These are phyloP conservation scores for Crataegus laevigata DNA, from an alignment of 306 rosid genomes.

Conservation along the genomic window DNA sequence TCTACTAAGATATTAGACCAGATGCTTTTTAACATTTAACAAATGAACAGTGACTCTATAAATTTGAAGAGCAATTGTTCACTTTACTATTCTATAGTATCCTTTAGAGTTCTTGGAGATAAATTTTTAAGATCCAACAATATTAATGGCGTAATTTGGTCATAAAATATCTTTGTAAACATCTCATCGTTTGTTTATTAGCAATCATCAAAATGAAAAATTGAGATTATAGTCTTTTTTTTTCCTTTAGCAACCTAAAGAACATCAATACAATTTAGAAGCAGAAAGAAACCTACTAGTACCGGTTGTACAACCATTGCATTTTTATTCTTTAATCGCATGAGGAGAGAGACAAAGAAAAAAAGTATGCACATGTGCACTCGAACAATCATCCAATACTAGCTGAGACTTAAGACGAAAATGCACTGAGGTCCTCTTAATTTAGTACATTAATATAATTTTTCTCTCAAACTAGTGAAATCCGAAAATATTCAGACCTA, in stretches of 20 bases:
- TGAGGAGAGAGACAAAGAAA: too few relatives aligned
- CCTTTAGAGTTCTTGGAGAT: too few relatives aligned
- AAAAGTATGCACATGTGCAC: neutral
- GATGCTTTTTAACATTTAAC: neutral
- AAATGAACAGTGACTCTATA: neutral
- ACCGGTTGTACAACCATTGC: neutral
- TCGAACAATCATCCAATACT: neutral
- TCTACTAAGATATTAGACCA: too few relatives aligned
- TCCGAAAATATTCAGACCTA: neutral
- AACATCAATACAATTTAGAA: neutral
- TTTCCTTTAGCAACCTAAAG: neutral
- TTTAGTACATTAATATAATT: neutral
- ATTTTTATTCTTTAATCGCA: too few relatives aligned
- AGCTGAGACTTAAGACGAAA: neutral
- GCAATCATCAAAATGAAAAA: neutral
- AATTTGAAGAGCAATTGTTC: too few relatives aligned
- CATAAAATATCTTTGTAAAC: too few relatives aligned
- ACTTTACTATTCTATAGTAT: neutral
- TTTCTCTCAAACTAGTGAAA: neutral
- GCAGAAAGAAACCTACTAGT: neutral
- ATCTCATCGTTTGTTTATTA: neutral
- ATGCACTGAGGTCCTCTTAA: neutral
- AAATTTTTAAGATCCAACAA: neutral
- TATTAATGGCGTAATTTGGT: too few relatives aligned
- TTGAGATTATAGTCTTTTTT: neutral